Evolutionary conservation across 2,329 filamentous ascomycete species (phyloP), one percentile per base, ranked within the genome.

Genomic region (Fusarium chuoi): DNA sequence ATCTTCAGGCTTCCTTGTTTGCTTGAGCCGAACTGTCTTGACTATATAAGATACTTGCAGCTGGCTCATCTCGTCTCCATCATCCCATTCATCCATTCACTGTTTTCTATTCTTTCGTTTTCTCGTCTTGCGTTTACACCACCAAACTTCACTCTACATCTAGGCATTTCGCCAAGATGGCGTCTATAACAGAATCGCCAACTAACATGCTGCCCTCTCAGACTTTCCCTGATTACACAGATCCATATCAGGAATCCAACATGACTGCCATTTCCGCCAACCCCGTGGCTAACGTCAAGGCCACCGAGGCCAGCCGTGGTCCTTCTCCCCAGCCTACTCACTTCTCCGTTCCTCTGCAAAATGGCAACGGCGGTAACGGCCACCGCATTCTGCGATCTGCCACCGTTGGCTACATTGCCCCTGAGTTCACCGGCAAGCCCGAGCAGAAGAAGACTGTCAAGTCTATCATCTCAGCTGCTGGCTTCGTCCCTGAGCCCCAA

Each of bases 391-490:
- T 98, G 66, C 94, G 95, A 26, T 96, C 96, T 75, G 93, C 94
- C 76, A 96, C 95, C 36, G 93, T 97, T 42, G 96, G 96, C 79
- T 99, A 99, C 85, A 92, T 97, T 74, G 95, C 96, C 30, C 95
- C 96, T 52, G 94, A 95, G 71, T 99, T 99, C 81, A 92, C 94
- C 82, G 96, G 96, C 81, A 98, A 97, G 86, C 88, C 91, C 74
- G 91, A 94, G 81, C 96, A 99, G 87, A 97, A 98, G 91, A 89
- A 93, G 81, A 86, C 91, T 80, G 95, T 98, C 81, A 95, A 94
- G 90, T 91, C 92, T 75, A 86, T 92, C 80, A 91, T 98, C 77
- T 88, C 90, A 79, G 89, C 92, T 74, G 93, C 92, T 80, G 93
- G 92, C 68, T 98, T 97, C 89, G 94, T 99, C 70, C 96, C 96